Percentiles rank a stretch among this genome's conserved stretches.
Conservation (phyloP, 2,329 filamentous ascomycete species). For the Penicillium sp. region DNA sequence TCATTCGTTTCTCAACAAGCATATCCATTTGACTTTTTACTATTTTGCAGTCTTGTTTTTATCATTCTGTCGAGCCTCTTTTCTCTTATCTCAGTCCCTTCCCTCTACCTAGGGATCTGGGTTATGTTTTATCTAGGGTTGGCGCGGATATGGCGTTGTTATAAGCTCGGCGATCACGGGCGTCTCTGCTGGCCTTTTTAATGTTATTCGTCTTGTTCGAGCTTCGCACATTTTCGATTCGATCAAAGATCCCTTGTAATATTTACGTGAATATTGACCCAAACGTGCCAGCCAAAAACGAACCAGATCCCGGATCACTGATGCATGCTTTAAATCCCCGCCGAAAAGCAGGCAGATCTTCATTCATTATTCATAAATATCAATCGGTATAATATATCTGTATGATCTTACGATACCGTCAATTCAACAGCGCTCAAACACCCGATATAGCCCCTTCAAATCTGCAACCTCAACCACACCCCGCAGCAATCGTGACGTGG, state of each 20-base stretch:
- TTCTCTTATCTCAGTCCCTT: neutral
- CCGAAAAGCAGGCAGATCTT: neutral
- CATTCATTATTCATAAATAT: conserved; percentile 2
- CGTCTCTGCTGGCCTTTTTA: neutral
- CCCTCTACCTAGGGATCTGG: neutral
- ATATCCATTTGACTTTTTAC: neutral
- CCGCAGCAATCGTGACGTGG: conserved; percentile 72
- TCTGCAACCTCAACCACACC: conserved; percentile 85
- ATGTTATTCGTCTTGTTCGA: neutral
- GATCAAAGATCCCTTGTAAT: neutral
- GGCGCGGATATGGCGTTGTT: conserved; percentile 4
- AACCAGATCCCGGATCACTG: neutral
- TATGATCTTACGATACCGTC: neutral
- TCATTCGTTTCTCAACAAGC: neutral
- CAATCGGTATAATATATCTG: neutral
- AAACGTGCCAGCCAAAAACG: too few species aligned
- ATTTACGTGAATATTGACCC: neutral
- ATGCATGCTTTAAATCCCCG: neutral
- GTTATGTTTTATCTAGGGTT: conserved; percentile 7
- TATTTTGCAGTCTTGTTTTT: neutral
- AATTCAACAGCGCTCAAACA: conserved; percentile 85
- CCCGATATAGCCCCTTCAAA: conserved; percentile 85
- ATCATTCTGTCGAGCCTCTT: neutral
- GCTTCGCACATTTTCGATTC: neutral
- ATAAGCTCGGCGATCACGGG: conserved; percentile 1